Evolutionary conservation across 2,329 filamentous ascomycete species (phyloP), one percentile per base, ranked within the genome.

Genomic region (Myriangium duriaei): DNA sequence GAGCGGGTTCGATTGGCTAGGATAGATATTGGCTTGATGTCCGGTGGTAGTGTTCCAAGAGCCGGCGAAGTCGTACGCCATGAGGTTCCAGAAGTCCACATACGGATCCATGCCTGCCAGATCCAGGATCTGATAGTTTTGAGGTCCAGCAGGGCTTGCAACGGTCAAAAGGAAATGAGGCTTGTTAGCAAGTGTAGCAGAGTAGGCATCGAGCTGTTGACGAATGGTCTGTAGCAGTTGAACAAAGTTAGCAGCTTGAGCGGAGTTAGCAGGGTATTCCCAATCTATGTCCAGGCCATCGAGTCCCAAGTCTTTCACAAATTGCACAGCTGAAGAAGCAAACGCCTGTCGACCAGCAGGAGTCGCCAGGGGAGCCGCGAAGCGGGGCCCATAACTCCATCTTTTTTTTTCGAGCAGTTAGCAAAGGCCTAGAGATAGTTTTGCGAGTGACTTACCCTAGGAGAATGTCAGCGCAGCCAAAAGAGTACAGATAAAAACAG

Each of bases 301-400:
- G 11, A 95, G 81, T 4, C 88, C 88, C 10, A 85, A 64, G 50
- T 88, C 74, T 55, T 81, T 79, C 49, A 96, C 67, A 26, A 95
- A 62, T 13, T 76, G 68, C 1, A 93, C 79, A 21, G 82, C 78
- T 16, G 73, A 75, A 35, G 69, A 64, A 1, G 81, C 83, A 53
- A 93, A 92, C 2, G 46, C 68, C 43, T 63, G 60, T 9, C 83
- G 71, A 5, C 78, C 74, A 4, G 65, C 61, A 1, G 68, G 64
- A 0, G 77, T 79, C 12, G 73, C 74, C 0, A 74, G 74, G 0
- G 85, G 81, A 17, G 61, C 63, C 1, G 73, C 65, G 59, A 95
- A 92, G 62, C 92, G 91, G 57, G 72, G 59, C 3, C 79, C 82
- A 54, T 81, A 84, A 0, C 75, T 81, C 76, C 79, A 91, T 11